phyloP scores from a whole-genome alignment of 106 monocot genomes.

The Amphibolis antarctica region DNA sequence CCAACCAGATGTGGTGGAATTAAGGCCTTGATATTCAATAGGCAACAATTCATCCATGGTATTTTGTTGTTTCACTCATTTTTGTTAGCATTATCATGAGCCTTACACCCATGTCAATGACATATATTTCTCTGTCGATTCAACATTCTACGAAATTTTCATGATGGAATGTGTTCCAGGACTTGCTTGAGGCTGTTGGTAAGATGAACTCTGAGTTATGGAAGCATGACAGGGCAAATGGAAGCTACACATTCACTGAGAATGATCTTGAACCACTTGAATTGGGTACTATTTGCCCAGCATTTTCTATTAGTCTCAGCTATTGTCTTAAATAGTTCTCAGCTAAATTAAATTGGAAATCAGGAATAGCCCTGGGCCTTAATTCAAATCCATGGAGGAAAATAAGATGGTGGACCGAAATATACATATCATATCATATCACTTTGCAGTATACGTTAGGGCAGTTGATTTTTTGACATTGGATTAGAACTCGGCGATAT shows the following conservation, averaged over 20 bases:
- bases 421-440: neutral
- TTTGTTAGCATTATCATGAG: neutral
- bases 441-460: neutral
- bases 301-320: neutral
- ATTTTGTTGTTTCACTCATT: neutral
- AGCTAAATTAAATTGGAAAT: neutral
- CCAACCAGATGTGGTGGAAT: too few relatives aligned
- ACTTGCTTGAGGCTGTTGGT: conserved; percentile 10
- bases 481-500: too few relatives aligned
- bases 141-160: neutral
- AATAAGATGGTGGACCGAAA: neutral
- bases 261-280: conserved; percentile 10
- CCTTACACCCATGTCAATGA: neutral
- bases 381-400: too few relatives aligned
- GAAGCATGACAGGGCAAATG: neutral
- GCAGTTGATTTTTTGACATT: too few relatives aligned
- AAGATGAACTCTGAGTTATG: conserved; percentile 8
- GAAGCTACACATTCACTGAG: conserved; percentile 5
- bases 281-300: neutral
- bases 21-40: neutral
- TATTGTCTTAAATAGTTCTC: too few relatives aligned
- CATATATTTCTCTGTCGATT: neutral
- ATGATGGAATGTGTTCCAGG: neutral
- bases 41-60: neutral
- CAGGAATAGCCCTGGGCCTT: neutral